phyloP scores from a whole-genome alignment of 257 asterid genomes.

The Nicotiana noctiflora region DNA sequence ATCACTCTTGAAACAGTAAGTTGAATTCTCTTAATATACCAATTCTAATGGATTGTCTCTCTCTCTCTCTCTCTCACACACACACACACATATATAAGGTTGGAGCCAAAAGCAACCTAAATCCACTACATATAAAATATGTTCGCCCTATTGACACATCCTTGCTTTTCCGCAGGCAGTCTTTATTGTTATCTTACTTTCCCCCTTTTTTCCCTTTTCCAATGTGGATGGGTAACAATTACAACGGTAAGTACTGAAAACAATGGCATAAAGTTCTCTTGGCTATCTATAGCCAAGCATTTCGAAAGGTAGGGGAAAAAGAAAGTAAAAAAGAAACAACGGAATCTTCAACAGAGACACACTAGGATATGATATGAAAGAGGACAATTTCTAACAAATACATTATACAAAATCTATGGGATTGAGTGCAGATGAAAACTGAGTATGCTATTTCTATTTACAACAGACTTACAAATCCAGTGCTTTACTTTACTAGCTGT shows the following conservation, averaged over 20 bases:
- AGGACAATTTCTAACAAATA: neutral
- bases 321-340: neutral
- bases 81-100: neutral
- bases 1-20: neutral
- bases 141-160: neutral
- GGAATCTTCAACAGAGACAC: neutral
- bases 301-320: neutral
- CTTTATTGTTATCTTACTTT: neutral
- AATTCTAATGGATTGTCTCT: neutral
- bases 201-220: neutral
- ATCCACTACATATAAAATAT: neutral
- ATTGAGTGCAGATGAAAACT: neutral
- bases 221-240: neutral
- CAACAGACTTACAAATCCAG: neutral
- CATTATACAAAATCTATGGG: neutral
- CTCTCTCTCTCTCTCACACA: too few species aligned
- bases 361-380: neutral
- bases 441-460: neutral
- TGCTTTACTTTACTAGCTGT: neutral
- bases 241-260: neutral
- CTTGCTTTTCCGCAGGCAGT: neutral
- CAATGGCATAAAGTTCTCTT: neutral
- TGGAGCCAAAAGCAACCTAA: neutral
- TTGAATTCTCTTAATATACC: neutral
- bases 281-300: neutral